Base-by-base conservation (phyloP, 768 basidiomycete species). In the Pulveroboletus sp. region DNA sequence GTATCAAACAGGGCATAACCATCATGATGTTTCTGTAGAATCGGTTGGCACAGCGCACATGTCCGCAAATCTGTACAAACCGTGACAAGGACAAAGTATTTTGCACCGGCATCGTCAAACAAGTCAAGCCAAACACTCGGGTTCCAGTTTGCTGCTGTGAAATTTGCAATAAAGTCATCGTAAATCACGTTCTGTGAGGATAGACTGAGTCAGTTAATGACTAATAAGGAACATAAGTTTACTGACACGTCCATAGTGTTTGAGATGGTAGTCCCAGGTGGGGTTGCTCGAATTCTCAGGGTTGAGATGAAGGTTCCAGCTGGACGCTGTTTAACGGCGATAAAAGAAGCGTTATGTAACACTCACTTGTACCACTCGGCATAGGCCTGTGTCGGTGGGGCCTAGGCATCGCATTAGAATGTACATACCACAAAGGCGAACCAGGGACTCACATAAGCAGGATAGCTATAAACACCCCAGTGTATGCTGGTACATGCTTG, bases 331-430 rank as follows among this genome's bases (percentile, higher is more conserved):
- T 45, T 39, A 27, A 13, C 9, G 4, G 29, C 23, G 8, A 4
- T 25, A 32, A n/a, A 37, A 16, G 36, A 13, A 10, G 21, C 17
- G 27, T 41, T 3, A 14, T 10, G 16, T 23, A 38, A 23, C 40
- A 73, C 74, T 49, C 58, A 78, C 77, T 74, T 61, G 48, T 81
- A 82, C 79, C 80, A 82, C 59, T 82, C 81, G 0, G 77, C 73
- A 50, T 81, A 80, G 9, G 55, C 51, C 14, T 54, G 56, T 0
- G 8, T 29, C 9, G 65, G 61, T 2, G 75, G 71, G 14, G 69
- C 73, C 76, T 77, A 43, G 25, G 41, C 12, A 17, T 27, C 39
- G 25, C 17, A 43, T 47, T 27, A 51, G 43, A 43, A 34, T 13
- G 19, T 6, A 9, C 8, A 29, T 4, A 9, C 12, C 11, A 34